phyloP scores from a whole-genome alignment of 345 rosid genomes.

The Carallia pectinifolia region DNA sequence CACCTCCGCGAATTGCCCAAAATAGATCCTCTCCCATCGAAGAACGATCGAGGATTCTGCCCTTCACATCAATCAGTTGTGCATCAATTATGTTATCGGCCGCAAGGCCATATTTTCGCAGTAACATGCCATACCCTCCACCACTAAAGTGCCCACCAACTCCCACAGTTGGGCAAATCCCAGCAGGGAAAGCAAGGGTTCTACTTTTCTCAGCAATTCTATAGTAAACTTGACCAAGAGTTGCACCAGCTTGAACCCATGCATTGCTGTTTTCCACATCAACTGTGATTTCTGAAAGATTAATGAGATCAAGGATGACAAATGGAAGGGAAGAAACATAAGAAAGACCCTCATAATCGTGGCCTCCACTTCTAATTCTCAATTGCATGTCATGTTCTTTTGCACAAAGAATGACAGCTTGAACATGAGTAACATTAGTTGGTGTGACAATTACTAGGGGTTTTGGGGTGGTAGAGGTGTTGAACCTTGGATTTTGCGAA shows the following conservation, averaged over 20 bases:
- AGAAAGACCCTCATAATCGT: not conserved
- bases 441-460: slow-evolving; percentile 15
- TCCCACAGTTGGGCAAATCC: not conserved
- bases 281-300: not conserved
- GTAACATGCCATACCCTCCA: not conserved
- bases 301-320: not conserved
- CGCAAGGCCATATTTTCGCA: not conserved
- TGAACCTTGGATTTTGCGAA: slow-evolving; percentile 23
- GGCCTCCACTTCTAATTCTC: not conserved
- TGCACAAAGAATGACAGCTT: slow-evolving; percentile 8
- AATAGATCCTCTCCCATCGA: not conserved
- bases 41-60: not conserved
- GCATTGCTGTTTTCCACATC: not conserved
- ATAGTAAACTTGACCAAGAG: not conserved
- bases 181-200: not conserved
- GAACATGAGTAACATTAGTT: slow-evolving; percentile 4
- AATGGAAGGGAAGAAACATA: not conserved
- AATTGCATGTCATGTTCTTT: not conserved
- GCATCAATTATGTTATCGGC: not conserved
- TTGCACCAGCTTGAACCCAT: not conserved
- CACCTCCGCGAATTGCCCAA: not conserved
- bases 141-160: not conserved
- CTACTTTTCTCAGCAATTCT: not conserved
- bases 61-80: not conserved
- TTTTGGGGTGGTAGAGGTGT: slow-evolving; percentile 13